phyloP scores from a whole-genome alignment of 163 green algal genomes.

The Scenedesmus sp. region DNA sequence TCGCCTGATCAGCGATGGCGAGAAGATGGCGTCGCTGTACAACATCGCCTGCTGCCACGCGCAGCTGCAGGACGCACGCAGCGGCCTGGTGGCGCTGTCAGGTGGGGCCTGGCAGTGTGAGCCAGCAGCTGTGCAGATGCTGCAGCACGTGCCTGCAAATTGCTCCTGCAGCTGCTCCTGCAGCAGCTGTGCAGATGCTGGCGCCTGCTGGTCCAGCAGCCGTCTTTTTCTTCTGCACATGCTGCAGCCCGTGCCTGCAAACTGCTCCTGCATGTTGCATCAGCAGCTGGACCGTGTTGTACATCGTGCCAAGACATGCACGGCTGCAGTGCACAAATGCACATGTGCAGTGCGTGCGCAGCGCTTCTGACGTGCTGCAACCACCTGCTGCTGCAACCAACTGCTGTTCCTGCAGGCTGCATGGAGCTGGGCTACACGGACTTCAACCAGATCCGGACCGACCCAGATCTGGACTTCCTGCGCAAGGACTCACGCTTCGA shows the following conservation, averaged over 20 bases:
- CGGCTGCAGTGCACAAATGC: no score
- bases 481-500: constrained; percentile 80
- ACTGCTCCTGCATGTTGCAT: background rate
- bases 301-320: no score
- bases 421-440: constrained; percentile 84
- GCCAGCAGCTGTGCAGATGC: background rate
- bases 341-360: background rate
- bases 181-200: background rate
- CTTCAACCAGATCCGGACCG: constrained; percentile 74
- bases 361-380: background rate
- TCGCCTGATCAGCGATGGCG: constrained; percentile 70
- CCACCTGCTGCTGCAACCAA: background rate
- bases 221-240: background rate
- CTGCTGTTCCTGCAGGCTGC: constrained; percentile 60
- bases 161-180: background rate
- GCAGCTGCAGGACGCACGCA: constrained; percentile 64
- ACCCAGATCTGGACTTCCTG: constrained; percentile 81
- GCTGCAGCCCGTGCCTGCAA: background rate
- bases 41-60: constrained; percentile 90
- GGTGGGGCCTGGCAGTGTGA: constrained; percentile 45
- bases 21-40: constrained; percentile 85
- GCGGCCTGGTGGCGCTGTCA: constrained; percentile 74
- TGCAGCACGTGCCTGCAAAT: background rate
- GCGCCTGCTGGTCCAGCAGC: background rate
- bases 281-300: no score